phyloP scores from a whole-genome alignment of 169 alveolate species.

The Amoebophrya sp. region DNA sequence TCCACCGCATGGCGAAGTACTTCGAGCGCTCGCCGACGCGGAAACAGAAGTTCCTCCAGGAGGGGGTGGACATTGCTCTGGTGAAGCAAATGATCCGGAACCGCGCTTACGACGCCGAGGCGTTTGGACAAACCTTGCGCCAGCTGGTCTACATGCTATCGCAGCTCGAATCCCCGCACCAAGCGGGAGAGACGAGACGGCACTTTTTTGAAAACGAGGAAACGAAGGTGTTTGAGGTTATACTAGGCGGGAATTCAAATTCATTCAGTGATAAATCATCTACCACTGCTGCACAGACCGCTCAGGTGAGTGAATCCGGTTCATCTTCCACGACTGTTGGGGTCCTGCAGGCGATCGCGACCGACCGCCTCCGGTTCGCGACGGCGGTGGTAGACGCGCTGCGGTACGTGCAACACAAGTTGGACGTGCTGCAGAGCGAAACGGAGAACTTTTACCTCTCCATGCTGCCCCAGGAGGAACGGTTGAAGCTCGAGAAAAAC shows the following conservation, averaged over 20 bases:
- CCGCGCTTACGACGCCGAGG: background rate
- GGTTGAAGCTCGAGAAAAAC: background rate
- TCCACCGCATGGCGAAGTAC: background rate
- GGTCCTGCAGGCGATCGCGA: background rate
- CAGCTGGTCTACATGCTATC: background rate
- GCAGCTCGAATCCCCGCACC: background rate
- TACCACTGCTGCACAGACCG: no score
- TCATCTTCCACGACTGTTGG: no score
- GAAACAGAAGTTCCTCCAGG: background rate
- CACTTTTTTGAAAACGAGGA: no score
- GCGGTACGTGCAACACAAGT: background rate
- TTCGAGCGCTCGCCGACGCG: background rate
- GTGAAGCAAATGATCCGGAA: background rate
- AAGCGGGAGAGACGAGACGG: background rate
- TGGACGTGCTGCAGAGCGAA: background rate
- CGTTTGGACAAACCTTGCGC: background rate
- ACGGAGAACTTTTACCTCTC: background rate
- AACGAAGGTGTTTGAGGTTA: background rate
- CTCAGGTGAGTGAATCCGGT: no score
- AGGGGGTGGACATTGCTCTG: background rate
- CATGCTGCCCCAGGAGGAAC: background rate
- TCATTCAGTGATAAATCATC: no score
- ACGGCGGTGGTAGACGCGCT: background rate
- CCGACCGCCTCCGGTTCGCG: background rate
- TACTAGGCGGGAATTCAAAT: no score